A percentile compares a stretch with the other conserved stretches of the same genome.
Evolutionary conservation across 495 filamentous ascomycete species (phyloP).

Genomic region (Penicillium cataractarum): DNA sequence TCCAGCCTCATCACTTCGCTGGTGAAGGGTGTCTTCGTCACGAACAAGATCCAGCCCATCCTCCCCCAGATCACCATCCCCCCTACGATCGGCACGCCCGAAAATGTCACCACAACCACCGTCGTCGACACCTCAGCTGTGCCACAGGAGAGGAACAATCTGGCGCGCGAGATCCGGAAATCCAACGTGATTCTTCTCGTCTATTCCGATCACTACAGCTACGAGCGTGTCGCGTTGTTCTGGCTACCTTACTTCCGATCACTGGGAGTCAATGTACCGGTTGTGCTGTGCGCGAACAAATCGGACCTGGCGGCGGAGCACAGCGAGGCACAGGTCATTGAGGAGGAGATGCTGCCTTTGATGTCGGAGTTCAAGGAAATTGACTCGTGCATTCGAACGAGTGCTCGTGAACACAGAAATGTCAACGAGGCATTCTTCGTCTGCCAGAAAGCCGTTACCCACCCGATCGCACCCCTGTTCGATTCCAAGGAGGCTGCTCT

Average conservation of each 20-base stretch:
- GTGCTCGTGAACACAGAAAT: slow-evolving; percentile 91
- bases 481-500: slow-evolving; percentile 90
- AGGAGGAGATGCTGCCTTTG: slow-evolving; percentile 97
- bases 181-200: slow-evolving; percentile 97
- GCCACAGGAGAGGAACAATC: slow-evolving; percentile 84
- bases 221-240: slow-evolving; percentile 94
- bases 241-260: slow-evolving; percentile 98
- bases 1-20: slow-evolving; percentile 60
- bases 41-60: slow-evolving; percentile 89
- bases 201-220: slow-evolving; percentile 98
- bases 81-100: slow-evolving; percentile 82
- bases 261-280: slow-evolving; percentile 96
- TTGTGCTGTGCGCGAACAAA: slow-evolving; percentile 97
- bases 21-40: slow-evolving; percentile 93
- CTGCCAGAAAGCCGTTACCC: slow-evolving; percentile 97
- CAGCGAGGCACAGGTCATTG: slow-evolving; percentile 77
- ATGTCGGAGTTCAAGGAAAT: slow-evolving; percentile 99
- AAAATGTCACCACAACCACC: slow-evolving; percentile 93
- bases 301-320: slow-evolving; percentile 76
- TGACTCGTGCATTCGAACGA: slow-evolving; percentile 94
- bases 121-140: slow-evolving; percentile 96
- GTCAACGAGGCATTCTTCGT: slow-evolving; percentile 97
- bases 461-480: slow-evolving; percentile 94
- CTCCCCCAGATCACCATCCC: slow-evolving; percentile 94
- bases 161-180: slow-evolving; percentile 93